phyloP scores from a whole-genome alignment of 2,329 filamentous ascomycete species.

The Colletotrichum liriopes region DNA sequence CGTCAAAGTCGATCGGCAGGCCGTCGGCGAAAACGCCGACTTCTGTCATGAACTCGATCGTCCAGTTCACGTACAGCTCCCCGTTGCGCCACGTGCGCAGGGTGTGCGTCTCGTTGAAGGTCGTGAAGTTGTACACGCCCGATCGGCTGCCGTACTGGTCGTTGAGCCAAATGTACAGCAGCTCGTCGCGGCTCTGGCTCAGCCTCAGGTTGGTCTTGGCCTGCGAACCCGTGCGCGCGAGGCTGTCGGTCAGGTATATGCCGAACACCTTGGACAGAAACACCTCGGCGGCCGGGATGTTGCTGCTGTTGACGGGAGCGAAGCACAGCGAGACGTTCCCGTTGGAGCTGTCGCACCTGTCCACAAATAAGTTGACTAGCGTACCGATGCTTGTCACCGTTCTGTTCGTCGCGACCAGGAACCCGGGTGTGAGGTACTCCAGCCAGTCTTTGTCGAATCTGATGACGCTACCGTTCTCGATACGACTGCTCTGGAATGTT shows the following conservation, averaged over 20 bases:
- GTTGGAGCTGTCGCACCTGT: background rate
- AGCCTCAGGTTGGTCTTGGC: background rate
- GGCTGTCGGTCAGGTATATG: slow-evolving; percentile 4
- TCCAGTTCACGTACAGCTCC: no score
- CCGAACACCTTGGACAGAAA: slow-evolving; percentile 25
- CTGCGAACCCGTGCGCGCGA: background rate
- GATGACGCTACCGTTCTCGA: background rate
- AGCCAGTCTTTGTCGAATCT: background rate
- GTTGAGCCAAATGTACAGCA: background rate
- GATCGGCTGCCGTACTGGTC: slow-evolving; percentile 11
- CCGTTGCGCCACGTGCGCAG: no score
- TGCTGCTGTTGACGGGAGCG: background rate
- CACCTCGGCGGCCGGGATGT: background rate
- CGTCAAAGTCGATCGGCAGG: slow-evolving; percentile 20
- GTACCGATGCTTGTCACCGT: background rate
- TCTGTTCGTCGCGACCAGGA: background rate
- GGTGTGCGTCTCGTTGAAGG: no score
- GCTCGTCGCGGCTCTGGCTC: background rate
- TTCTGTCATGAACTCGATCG: no score
- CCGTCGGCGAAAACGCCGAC: background rate
- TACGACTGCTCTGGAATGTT: background rate
- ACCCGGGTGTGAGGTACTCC: background rate
- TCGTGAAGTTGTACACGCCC: no score
- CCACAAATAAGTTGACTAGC: background rate
- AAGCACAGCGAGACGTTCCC: background rate